These are phyloP conservation scores for Pyrrhoderma noxium DNA, from an alignment of 1,284 basidiomycete species.

Conservation along the genomic window DNA sequence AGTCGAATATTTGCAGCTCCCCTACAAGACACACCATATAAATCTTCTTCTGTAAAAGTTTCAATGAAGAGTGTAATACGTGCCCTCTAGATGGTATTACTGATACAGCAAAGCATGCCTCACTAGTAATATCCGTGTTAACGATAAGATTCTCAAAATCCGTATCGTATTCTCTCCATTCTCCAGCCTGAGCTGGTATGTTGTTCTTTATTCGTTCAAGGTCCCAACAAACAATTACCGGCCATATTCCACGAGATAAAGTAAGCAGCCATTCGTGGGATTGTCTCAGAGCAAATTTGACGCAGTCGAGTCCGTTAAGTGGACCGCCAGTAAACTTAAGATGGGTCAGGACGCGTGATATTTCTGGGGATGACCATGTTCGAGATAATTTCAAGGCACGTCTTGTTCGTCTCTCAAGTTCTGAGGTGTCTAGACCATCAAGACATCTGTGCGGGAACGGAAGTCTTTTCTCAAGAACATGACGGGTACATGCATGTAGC, in stretches of 20 bases:
- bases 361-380: slow-evolving; percentile 37
- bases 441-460: slow-evolving; percentile 37
- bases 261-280: slow-evolving; percentile 38
- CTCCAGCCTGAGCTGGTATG: slow-evolving; percentile 26
- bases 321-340: slow-evolving; percentile 26
- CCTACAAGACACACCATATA: too few species aligned
- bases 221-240: slow-evolving; percentile 45
- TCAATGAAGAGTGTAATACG: slow-evolving; percentile 21
- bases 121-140: slow-evolving; percentile 38
- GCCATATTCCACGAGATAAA: slow-evolving; percentile 54
- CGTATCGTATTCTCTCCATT: slow-evolving; percentile 48
- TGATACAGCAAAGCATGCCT: slow-evolving; percentile 43
- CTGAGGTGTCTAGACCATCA: slow-evolving; percentile 27
- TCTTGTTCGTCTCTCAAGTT: slow-evolving; percentile 39
- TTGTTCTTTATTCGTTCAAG: slow-evolving; percentile 20
- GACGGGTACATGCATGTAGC: slow-evolving; percentile 39
- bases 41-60: too few species aligned
- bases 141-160: slow-evolving; percentile 36
- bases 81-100: slow-evolving; percentile 33
- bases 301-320: slow-evolving; percentile 15
- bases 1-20: too few species aligned
- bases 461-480: slow-evolving; percentile 37
- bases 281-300: slow-evolving; percentile 32
- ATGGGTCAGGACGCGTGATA: slow-evolving; percentile 18
- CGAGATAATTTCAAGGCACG: slow-evolving; percentile 36